A percentile compares a stretch with the other conserved stretches of the same genome.
Conservation (phyloP, 768 basidiomycete species). For the Chalciporus piperatus region DNA sequence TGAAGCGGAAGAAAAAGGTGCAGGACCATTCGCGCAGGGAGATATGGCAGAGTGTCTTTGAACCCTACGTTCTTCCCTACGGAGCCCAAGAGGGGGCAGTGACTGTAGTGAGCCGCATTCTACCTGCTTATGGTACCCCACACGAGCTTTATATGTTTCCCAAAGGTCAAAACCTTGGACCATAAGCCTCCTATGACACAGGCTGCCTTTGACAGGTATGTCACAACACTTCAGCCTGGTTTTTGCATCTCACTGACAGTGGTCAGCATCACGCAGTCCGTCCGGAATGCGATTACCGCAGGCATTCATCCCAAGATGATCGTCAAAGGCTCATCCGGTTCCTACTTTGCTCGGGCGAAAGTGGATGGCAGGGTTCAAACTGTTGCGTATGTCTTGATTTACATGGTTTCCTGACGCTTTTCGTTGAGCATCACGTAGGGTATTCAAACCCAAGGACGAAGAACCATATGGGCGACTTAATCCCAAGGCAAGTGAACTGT, state of each 20-base stretch:
- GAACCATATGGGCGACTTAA: conserved; percentile 87
- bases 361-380: conserved; percentile 74
- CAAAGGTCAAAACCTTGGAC: conserved; percentile 75
- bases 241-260: conserved; percentile 10
- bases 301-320: conserved; percentile 93
- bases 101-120: conserved; percentile 14
- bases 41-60: conserved; percentile 81
- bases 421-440: conserved; percentile 39
- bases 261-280: conserved; percentile 56
- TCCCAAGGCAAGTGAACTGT: conserved; percentile 57
- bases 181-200: conserved; percentile 76
- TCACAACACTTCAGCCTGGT: conserved; percentile 5
- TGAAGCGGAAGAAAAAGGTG: conserved; percentile 75
- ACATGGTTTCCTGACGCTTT: background rate
- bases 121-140: background rate
- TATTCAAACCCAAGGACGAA: conserved; percentile 91
- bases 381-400: conserved; percentile 58
- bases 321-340: conserved; percentile 83
- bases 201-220: conserved; percentile 68
- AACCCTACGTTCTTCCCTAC: conserved; percentile 48
- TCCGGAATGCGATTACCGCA: conserved; percentile 65
- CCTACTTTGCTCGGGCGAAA: conserved; percentile 88
- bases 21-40: conserved; percentile 62
- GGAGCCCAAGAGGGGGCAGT: conserved; percentile 28
- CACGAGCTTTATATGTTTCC: conserved; percentile 2